Conservation (phyloP, 345 rosid genomes). For the Ceriops tagal region DNA sequence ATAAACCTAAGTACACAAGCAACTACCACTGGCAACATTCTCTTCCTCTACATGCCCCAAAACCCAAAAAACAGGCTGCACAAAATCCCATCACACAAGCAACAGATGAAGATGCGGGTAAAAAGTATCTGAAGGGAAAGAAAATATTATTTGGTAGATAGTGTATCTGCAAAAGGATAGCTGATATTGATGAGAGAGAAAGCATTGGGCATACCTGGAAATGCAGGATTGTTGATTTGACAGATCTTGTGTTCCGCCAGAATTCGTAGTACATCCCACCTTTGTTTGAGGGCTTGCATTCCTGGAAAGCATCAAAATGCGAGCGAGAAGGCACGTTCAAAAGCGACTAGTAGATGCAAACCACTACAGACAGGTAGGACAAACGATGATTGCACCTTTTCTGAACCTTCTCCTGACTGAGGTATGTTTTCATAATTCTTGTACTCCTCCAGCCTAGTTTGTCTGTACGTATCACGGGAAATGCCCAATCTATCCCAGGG, state of each 20-base stretch:
- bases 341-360: not conserved
- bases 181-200: not conserved
- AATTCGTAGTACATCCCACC: conserved; percentile 45
- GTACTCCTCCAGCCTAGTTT: conserved; percentile 54
- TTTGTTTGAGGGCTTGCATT: conserved; percentile 37
- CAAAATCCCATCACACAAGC: not conserved
- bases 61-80: not conserved
- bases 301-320: conserved; percentile 22
- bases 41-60: too few relatives aligned
- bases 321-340: not conserved
- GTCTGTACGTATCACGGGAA: conserved; percentile 43
- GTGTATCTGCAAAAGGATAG: not conserved
- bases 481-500: conserved; percentile 53
- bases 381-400: conserved; percentile 32
- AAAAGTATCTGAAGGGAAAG: not conserved
- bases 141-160: not conserved
- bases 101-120: not conserved
- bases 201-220: conserved; percentile 39
- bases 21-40: too few relatives aligned
- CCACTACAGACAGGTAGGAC: not conserved
- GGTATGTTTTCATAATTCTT: conserved; percentile 55
- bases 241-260: conserved; percentile 52
- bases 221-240: conserved; percentile 56
- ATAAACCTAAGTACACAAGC: too few relatives aligned
- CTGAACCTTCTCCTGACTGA: conserved; percentile 45